Base-by-base conservation (phyloP, 2,329 filamentous ascomycete species). In the Mycosphaerella arachidis region DNA sequence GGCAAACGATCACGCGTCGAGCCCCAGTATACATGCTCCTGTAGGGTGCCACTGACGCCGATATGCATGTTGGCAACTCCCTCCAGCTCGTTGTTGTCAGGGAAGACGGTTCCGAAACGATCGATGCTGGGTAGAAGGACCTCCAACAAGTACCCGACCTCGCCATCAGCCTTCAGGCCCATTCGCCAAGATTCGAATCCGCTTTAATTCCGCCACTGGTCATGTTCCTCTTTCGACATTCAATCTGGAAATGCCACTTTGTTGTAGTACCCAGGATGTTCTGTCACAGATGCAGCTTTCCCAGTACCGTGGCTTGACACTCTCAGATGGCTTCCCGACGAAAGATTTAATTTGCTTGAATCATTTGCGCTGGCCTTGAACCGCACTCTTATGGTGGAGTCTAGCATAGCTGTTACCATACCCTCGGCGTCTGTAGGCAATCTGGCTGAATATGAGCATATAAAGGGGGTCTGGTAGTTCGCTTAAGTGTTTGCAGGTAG, bases 21-120 rank as follows among this genome's bases (percentile, higher is more conserved):
- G 1, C 77, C 78, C 76, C 77, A 80, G 63, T 80, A 80, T 1
- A 71, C 75, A 62, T 80, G 78, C 65, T 80, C 75, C 40, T 70
- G 63, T 16, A 81, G 68, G 31, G 71, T 69, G 0, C 75, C 75
- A 18, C 72, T 75, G 4, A 77, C 67, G 2, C 61, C 60, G 5
- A 73, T 71, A 4, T 73, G 64, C 76, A 80, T 75, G 59, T 77
- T 67, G 6, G 75, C 76, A 8, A 72, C 74, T 12, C 78, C 78
- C 59, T 80, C 77, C 5, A 72, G 71, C 1, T 71, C 65, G 20
- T 66, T 61, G 27, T 70, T 68, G 57, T 73, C 72, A 3, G 76
- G 77, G 57, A 77, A 77, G 10, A 80, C 68, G 0, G 76, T 79
- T 63, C 80, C 77, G 65, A 78, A 74, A 12, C 76, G 73, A 59